Evolutionary conservation across 129 eudicot genomes (phyloP).

Genomic region (Dittrichia graveolens): DNA sequence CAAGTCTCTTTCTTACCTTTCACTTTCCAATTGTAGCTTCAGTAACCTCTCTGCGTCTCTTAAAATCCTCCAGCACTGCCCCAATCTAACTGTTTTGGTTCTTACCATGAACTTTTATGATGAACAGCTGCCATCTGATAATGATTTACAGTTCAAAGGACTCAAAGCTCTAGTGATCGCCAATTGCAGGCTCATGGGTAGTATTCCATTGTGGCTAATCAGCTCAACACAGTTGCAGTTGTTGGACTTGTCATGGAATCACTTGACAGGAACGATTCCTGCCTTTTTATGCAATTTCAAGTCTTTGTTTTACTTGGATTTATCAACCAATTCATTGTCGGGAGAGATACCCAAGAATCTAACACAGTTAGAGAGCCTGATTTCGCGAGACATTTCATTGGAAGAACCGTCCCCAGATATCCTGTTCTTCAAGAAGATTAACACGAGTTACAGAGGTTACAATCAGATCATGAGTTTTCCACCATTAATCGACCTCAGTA

Average conservation of each 20-base stretch:
- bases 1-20: constrained; percentile 43
- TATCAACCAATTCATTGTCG: constrained; percentile 56
- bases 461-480: constrained; percentile 60
- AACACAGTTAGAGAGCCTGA: constrained; percentile 45
- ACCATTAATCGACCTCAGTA: constrained; percentile 52
- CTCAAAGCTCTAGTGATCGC: constrained; percentile 58
- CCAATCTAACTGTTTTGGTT: constrained; percentile 51
- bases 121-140: constrained; percentile 50
- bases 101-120: constrained; percentile 56
- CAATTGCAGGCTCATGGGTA: constrained; percentile 62
- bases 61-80: constrained; percentile 52
- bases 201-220: constrained; percentile 55
- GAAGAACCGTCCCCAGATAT: constrained; percentile 47
- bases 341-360: constrained; percentile 59
- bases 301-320: constrained; percentile 52
- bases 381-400: constrained; percentile 30
- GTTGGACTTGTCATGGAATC: constrained; percentile 67
- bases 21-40: constrained; percentile 53
- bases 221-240: constrained; percentile 44
- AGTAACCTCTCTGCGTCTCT: constrained; percentile 48
- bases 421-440: constrained; percentile 47
- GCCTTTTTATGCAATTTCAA: constrained; percentile 46
- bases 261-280: constrained; percentile 50
- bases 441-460: constrained; percentile 35
- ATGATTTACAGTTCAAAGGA: constrained; percentile 33